Base-by-base conservation (phyloP, 2,329 filamentous ascomycete species). In the Alternaria sp. region DNA sequence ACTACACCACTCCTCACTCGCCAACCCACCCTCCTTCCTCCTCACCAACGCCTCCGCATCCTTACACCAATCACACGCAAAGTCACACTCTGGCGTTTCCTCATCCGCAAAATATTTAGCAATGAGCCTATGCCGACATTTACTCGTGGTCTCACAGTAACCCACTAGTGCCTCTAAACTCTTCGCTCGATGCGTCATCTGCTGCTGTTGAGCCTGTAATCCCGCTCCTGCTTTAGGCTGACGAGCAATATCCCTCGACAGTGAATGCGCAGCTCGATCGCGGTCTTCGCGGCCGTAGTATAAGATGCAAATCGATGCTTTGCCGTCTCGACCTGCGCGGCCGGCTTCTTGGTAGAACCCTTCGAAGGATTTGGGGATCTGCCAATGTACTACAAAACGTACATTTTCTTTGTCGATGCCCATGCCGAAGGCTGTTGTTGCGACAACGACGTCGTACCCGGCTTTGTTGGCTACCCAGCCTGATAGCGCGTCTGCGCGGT, bases 341-440 rank as follows among this genome's bases (percentile, higher is more conserved):
- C 95, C 95, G 2, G 93, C 94, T 84, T 98, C 95, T 81, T 98
- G 95, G 74, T 97, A 97, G 77, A 96, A 97, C 1, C 94, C 93
- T 78, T 98, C 95, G 77, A 98, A 97, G 4, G 91, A 96, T 76
- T 97, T 96, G 10, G 95, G 93, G 10, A 97, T 86, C 62, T 93
- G 91, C 93, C 95, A 98, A 80, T 98, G 95, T 2, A 96, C 89
- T 1, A 98, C 94, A 73, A 97, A 97, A 3, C 95, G 91, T 11
- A 98, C 95, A 71, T 97, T 91, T 56, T 96, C 89, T 79, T 97
- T 97, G 80, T 98, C 94, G 68, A 98, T 97, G 25, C 95, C 95
- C 95, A 98, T 98, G 3, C 95, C 95, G 74, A 98, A 98, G 0
- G 95, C 95, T 1, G 93, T 98, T 0, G 95, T 98, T 2, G 95